Evolutionary conservation across 169 alveolate species (phyloP).

Genomic region (Cryptosporidium muris): DNA sequence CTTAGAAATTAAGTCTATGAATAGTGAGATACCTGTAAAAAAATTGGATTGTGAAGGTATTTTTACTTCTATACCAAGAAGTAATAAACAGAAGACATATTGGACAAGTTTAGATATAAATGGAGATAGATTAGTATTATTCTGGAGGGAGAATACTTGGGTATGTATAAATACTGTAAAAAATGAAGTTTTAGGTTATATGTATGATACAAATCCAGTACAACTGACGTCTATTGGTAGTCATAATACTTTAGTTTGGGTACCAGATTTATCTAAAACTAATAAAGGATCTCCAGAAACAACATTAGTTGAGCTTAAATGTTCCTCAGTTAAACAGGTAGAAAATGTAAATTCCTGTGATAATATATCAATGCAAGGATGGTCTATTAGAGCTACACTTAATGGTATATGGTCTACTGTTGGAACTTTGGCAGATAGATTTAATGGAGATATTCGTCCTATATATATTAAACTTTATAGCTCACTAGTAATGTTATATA

Average conservation of each 20-base stretch:
- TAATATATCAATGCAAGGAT: slow-evolving; percentile 54
- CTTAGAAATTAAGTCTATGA: slow-evolving; percentile 5
- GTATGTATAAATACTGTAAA: slow-evolving; percentile 26
- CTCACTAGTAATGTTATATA: slow-evolving; percentile 26
- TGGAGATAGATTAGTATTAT: slow-evolving; percentile 35
- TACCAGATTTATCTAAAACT: slow-evolving; percentile 16
- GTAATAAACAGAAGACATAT: slow-evolving; percentile 29
- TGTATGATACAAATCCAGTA: slow-evolving; percentile 55
- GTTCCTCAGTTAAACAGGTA: background rate
- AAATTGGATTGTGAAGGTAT: slow-evolving; percentile 34
- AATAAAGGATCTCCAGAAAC: slow-evolving; percentile 9
- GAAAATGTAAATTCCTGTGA: slow-evolving; percentile 18
- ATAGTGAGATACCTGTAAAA: slow-evolving; percentile 9
- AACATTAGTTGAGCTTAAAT: slow-evolving; percentile 1
- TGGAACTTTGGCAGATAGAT: slow-evolving; percentile 30
- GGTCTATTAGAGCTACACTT: slow-evolving; percentile 50
- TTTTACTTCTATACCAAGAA: slow-evolving; percentile 48
- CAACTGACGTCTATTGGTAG: background rate
- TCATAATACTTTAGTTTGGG: slow-evolving; percentile 29
- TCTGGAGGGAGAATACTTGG: slow-evolving; percentile 66
- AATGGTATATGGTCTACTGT: slow-evolving; percentile 58
- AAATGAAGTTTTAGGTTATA: slow-evolving; percentile 49
- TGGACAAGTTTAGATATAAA: slow-evolving; percentile 42
- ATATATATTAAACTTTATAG: slow-evolving; percentile 60
- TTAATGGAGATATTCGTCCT: slow-evolving; percentile 44